Evolutionary conservation across 805 yeast species (phyloP), one percentile per base, ranked within the genome.

Genomic region (Candida maris): DNA sequence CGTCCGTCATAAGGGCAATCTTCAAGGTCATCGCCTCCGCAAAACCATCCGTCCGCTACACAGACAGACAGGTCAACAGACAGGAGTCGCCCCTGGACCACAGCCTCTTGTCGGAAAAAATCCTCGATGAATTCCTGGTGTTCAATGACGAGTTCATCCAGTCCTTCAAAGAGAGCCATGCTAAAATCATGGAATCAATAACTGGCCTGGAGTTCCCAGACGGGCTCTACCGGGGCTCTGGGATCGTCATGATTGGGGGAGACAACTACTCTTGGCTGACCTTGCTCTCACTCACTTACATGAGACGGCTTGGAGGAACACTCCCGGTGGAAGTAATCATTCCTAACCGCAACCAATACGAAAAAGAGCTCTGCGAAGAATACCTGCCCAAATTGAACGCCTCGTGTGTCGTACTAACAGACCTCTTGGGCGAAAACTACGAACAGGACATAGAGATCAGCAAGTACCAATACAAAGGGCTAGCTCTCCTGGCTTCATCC

Each of bases 191-290:
- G 19, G 52, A 54, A 2, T 56, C 56, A 25, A 55, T 79, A 54
- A 76, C 77, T 5, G 52, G 38, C 15, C 19, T 49, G 10, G 29
- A 35, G 12, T 45, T 47, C 23, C 52, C 56, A 4, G 27, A 65
- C 41, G 57, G 63, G 4, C 44, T 74, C 8, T 75, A 71, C 50
- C 52, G 56, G 4, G 73, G 78, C 1, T 62, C 70, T 44, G 84
- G 84, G 13, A 71, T 76, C 7, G 82, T 77, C 3, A 75, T 68
- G 50, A 80, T 77, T 29, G 84, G 81, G 7, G 84, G 84, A 25
- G 82, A 80, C 6, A 67, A 68, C 37, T 68, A 58, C 44, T 54
- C 68, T 13, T 68, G 80, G 76, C 52, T 77, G 32, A 70, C 80
- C 1, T 51, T 77, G 24, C 54, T 76, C 13, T 71, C 71, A 0